A percentile compares a stretch with the other conserved stretches of the same genome.
phyloP scores from a whole-genome alignment of 768 basidiomycete species.

The Arthromyces matolae region DNA sequence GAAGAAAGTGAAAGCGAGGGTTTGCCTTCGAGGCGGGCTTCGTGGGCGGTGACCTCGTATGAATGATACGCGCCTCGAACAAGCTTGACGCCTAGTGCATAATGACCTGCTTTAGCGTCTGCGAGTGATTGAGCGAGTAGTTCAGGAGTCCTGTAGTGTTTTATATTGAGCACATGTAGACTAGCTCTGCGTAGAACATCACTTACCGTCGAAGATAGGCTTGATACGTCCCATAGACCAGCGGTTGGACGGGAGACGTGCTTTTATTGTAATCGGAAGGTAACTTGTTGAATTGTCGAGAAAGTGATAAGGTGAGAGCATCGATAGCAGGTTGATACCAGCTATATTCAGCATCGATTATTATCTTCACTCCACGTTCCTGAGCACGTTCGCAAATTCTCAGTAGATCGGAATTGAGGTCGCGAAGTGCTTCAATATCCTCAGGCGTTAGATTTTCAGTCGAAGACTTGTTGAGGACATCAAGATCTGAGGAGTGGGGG shows the following conservation, averaged over 20 bases:
- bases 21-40: conserved; percentile 13
- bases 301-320: conserved; percentile 69
- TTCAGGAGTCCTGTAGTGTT: conserved; percentile 50
- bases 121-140: conserved; percentile 62
- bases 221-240: conserved; percentile 86
- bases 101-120: conserved; percentile 63
- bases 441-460: conserved; percentile 36
- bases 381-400: conserved; percentile 63
- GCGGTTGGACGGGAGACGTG: conserved; percentile 40
- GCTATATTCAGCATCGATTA: conserved; percentile 84
- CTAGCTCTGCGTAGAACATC: neutral
- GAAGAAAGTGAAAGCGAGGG: conserved; percentile 50
- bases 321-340: conserved; percentile 85
- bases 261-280: conserved; percentile 13
- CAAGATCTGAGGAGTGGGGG: conserved; percentile 56
- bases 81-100: conserved; percentile 84
- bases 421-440: conserved; percentile 59
- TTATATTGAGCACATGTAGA: neutral
- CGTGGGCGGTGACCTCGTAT: conserved; percentile 59
- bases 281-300: conserved; percentile 71
- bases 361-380: conserved; percentile 60
- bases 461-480: conserved; percentile 35
- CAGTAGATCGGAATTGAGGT: conserved; percentile 58
- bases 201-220: conserved; percentile 75
- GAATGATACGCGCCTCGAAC: conserved; percentile 91